phyloP scores from a whole-genome alignment of 2,329 filamentous ascomycete species.

The Diplocarpon mali region DNA sequence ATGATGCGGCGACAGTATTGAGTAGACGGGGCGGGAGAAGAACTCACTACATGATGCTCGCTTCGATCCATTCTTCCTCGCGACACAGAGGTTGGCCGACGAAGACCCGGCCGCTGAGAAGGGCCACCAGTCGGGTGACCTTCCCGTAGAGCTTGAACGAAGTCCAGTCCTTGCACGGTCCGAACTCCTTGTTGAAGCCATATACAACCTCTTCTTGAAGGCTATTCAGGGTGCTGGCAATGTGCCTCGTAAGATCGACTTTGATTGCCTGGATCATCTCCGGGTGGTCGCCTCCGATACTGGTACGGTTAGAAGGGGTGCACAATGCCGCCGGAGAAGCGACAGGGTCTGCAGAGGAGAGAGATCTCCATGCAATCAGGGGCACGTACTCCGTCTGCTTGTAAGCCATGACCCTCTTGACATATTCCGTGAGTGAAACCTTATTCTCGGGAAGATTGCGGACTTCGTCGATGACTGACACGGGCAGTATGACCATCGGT shows the following conservation, averaged over 20 bases:
- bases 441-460: background rate
- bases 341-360: too few species aligned
- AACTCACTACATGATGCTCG: too few species aligned
- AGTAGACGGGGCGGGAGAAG: too few species aligned
- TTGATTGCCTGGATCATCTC: background rate
- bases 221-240: slow-evolving; percentile 2
- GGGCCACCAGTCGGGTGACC: background rate
- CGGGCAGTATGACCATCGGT: background rate
- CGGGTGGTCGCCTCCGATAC: background rate
- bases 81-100: background rate
- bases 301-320: too few species aligned
- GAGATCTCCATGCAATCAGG: too few species aligned
- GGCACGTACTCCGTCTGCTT: background rate
- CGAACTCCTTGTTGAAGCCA: slow-evolving; percentile 14
- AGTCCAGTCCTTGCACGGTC: slow-evolving; percentile 15
- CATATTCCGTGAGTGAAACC: background rate
- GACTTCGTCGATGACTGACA: background rate
- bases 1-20: too few species aligned
- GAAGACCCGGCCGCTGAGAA: background rate
- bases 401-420: background rate
- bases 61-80: background rate
- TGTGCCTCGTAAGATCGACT: background rate
- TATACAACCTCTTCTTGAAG: slow-evolving; percentile 17
- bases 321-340: background rate
- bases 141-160: background rate